Evolutionary conservation across 257 asterid genomes (phyloP).

Genomic region (Gynochthodes officinalis): DNA sequence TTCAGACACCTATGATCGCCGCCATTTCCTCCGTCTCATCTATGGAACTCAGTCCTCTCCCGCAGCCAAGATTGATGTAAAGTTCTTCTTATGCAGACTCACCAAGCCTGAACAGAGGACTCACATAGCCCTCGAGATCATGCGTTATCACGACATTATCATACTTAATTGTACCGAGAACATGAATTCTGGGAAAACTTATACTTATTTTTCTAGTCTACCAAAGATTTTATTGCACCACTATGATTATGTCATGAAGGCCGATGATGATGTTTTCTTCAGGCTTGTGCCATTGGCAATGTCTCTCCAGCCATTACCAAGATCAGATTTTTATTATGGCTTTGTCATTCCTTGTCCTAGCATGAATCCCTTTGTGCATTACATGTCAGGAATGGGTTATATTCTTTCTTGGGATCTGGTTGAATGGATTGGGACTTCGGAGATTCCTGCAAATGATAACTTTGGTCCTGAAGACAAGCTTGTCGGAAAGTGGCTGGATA

Average conservation of each 20-base stretch:
- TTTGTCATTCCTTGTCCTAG: slow-evolving; percentile 78
- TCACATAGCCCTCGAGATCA: slow-evolving; percentile 56
- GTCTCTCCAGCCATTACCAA: slow-evolving; percentile 49
- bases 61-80: slow-evolving; percentile 45
- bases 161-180: slow-evolving; percentile 58
- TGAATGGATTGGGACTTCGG: slow-evolving; percentile 54
- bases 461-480: slow-evolving; percentile 72
- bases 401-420: slow-evolving; percentile 78
- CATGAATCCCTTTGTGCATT: slow-evolving; percentile 62
- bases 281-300: slow-evolving; percentile 47
- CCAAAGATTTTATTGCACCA: slow-evolving; percentile 35
- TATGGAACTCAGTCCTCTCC: slow-evolving; percentile 51
- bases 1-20: slow-evolving; percentile 53
- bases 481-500: slow-evolving; percentile 64
- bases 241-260: slow-evolving; percentile 79
- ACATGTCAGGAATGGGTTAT: slow-evolving; percentile 89
- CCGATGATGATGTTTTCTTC: slow-evolving; percentile 72
- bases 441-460: slow-evolving; percentile 40
- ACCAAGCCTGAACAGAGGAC: slow-evolving; percentile 49
- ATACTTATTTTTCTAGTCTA: slow-evolving; percentile 64
- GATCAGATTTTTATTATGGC: slow-evolving; percentile 62
- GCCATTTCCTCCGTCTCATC: slow-evolving; percentile 73
- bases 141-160: slow-evolving; percentile 59
- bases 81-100: slow-evolving; percentile 60
- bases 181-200: slow-evolving; percentile 72